These are phyloP conservation scores for Epichloe gansuensis DNA, from an alignment of 2,329 filamentous ascomycete genomes.

Conservation along the genomic window DNA sequence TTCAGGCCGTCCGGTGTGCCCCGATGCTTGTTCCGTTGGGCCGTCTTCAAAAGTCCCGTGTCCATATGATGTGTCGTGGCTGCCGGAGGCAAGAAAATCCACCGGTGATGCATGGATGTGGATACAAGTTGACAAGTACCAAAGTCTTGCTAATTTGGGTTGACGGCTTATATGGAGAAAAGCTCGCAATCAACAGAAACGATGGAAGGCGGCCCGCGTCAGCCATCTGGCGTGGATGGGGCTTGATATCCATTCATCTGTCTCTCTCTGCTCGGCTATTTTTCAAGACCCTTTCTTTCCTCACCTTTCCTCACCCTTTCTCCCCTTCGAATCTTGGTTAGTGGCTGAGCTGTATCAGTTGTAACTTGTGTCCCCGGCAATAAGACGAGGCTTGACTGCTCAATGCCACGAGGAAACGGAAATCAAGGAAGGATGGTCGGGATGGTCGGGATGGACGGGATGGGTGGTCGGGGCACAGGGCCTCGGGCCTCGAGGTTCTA, in stretches of 20 bases:
- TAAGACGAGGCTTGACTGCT: neutral
- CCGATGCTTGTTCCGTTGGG: neutral
- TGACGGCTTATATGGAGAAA: too few relatives aligned
- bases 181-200: neutral
- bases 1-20: neutral
- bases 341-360: too few relatives aligned
- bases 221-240: too few relatives aligned
- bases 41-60: neutral
- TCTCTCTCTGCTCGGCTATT: too few relatives aligned
- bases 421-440: neutral
- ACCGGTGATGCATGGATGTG: neutral
- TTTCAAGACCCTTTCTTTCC: too few relatives aligned
- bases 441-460: constrained; percentile 1
- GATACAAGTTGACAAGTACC: neutral
- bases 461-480: constrained; percentile 4
- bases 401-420: neutral
- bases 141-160: neutral
- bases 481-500: constrained; percentile 8
- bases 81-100: neutral
- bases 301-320: too few relatives aligned
- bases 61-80: neutral
- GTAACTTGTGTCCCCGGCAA: too few relatives aligned
- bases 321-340: too few relatives aligned
- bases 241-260: too few relatives aligned
- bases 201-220: too few relatives aligned